Evolutionary conservation across 192 early-diverging fungal genomes (phyloP).

Genomic region (Coemansia sp.): DNA sequence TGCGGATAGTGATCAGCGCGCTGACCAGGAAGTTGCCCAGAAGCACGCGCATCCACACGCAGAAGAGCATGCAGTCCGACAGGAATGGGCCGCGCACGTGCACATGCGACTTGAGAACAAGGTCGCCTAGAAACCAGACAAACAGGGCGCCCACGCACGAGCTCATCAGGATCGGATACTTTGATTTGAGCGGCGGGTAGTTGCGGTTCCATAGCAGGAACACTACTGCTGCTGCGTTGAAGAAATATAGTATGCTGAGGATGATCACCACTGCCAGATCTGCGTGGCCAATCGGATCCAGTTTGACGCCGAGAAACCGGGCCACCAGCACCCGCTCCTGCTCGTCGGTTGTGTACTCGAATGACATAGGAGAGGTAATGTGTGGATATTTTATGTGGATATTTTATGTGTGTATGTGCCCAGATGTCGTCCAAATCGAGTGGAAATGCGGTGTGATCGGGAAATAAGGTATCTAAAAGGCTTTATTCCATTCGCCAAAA

Average conservation of each 20-base stretch:
- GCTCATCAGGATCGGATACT: constrained; percentile 53
- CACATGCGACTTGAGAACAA: constrained; percentile 51
- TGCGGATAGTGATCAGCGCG: constrained; percentile 42
- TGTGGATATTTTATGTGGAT: not conserved
- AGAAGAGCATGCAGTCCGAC: constrained; percentile 46
- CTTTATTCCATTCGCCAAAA: no score
- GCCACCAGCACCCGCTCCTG: constrained; percentile 26
- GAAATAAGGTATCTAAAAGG: no score
- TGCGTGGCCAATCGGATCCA: constrained; percentile 42
- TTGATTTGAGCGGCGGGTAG: constrained; percentile 57
- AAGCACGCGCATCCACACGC: constrained; percentile 47
- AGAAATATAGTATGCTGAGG: constrained; percentile 29
- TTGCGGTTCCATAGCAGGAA: constrained; percentile 50
- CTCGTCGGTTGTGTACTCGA: constrained; percentile 29
- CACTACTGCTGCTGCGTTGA: constrained; percentile 28
- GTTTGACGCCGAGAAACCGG: constrained; percentile 25
- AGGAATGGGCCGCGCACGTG: constrained; percentile 27
- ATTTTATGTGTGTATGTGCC: no score
- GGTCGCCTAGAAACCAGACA: constrained; percentile 54
- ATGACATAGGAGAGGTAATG: constrained; percentile 28
- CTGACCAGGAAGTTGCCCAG: constrained; percentile 41
- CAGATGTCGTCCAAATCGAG: no score
- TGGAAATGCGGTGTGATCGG: no score
- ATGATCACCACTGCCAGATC: constrained; percentile 34
- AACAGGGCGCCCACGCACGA: constrained; percentile 31